Evolutionary conservation across 2,329 filamentous ascomycete species (phyloP).

Genomic region (Catunica adiposa): DNA sequence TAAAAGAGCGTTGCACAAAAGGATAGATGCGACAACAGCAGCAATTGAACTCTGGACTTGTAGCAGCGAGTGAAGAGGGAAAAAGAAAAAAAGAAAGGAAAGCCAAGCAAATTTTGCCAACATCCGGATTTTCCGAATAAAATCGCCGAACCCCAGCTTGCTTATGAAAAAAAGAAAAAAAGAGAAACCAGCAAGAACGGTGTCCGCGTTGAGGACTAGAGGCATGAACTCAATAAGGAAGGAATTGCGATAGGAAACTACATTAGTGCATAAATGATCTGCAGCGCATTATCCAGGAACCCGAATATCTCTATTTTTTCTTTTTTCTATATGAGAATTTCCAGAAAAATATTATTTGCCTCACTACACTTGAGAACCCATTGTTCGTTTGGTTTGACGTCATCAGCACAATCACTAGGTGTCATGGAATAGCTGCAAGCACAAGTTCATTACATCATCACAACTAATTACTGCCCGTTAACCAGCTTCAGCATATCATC

Average conservation of each 20-base stretch:
- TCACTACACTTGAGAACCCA: too few relatives aligned
- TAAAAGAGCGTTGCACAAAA: not conserved
- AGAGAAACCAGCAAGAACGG: not conserved
- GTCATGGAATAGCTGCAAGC: not conserved
- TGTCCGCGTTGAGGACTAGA: not conserved
- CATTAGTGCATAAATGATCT: too few relatives aligned
- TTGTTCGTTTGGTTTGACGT: too few relatives aligned
- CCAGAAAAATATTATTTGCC: too few relatives aligned
- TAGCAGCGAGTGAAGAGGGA: not conserved
- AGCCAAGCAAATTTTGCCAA: not conserved
- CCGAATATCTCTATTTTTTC: too few relatives aligned
- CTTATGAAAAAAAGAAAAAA: not conserved
- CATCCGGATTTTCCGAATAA: not conserved
- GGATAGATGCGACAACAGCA: not conserved
- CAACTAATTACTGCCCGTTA: constrained; percentile 8
- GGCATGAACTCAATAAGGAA: too few relatives aligned
- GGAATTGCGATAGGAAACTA: too few relatives aligned
- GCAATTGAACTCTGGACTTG: not conserved
- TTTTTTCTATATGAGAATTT: too few relatives aligned
- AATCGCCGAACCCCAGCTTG: not conserved
- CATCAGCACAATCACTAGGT: not conserved
- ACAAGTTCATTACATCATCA: not conserved
- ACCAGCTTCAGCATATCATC: constrained; percentile 35
- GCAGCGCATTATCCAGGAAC: too few relatives aligned
- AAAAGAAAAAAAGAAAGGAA: not conserved